Evolutionary conservation across 2,329 filamentous ascomycete genomes (phyloP).

Genomic region (Xylariaceae sp.): DNA sequence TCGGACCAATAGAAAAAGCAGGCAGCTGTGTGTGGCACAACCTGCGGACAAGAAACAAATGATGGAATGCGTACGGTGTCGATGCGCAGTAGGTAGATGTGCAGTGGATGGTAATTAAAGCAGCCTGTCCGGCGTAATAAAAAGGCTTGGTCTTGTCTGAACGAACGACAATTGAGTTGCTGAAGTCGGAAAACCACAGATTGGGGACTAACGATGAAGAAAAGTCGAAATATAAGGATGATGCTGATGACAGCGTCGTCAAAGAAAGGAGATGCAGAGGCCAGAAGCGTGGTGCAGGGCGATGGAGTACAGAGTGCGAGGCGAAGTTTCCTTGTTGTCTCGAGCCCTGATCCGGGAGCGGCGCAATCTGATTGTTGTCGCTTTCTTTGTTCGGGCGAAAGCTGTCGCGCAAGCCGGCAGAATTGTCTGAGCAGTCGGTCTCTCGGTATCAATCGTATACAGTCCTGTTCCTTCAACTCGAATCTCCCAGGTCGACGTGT

Average conservation of each 20-base stretch:
- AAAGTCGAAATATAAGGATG: slow-evolving; percentile 3
- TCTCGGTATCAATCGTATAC: too few species aligned
- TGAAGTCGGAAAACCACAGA: slow-evolving; percentile 15
- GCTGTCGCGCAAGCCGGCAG: background rate
- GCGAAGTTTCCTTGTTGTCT: slow-evolving; percentile 18
- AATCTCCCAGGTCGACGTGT: too few species aligned
- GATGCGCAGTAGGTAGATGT: slow-evolving; percentile 13
- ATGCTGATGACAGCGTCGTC: slow-evolving; percentile 6
- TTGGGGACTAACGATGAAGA: slow-evolving; percentile 10
- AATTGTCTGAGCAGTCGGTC: too few species aligned
- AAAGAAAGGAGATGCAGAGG: slow-evolving; percentile 7
- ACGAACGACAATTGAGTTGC: slow-evolving; percentile 20
- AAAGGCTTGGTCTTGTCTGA: slow-evolving; percentile 16
- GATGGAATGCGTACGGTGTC: slow-evolving; percentile 16
- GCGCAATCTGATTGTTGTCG: background rate
- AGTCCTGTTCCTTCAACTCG: too few species aligned
- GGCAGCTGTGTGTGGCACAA: slow-evolving; percentile 21
- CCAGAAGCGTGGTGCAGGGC: slow-evolving; percentile 5
- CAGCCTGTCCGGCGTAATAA: slow-evolving; percentile 10
- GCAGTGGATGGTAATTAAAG: slow-evolving; percentile 21
- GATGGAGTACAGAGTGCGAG: slow-evolving; percentile 1
- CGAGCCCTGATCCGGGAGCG: slow-evolving; percentile 16
- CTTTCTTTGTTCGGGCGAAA: too few species aligned
- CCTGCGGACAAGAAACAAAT: slow-evolving; percentile 28
- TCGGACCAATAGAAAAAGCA: slow-evolving; percentile 24